Evolutionary conservation across 2,329 filamentous ascomycete species (phyloP), one percentile per base, ranked within the genome.

Genomic region (Trichoderma hamatum): DNA sequence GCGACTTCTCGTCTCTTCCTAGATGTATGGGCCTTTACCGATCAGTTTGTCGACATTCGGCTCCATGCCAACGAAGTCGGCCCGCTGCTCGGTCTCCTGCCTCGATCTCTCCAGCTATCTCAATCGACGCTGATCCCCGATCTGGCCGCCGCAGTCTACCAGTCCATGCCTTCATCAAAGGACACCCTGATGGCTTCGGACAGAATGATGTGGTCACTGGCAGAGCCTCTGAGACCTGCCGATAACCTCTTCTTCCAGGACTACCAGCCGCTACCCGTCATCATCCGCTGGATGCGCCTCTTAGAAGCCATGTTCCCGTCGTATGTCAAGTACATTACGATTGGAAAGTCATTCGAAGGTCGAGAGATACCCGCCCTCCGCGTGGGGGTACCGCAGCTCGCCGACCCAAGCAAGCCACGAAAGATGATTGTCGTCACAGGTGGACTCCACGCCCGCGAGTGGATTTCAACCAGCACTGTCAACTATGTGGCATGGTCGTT

Each of bases 381-480:
- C 70, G 85, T 98, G 4, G 93, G 94, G 21, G 85, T 75, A 83
- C 83, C 76, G 74, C 82, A 56, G 75, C 82, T 66, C 75, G 69
- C 85, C 32, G 79, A 84, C 7, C 74, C 81, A 2, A 76, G 79
- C 4, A 75, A 76, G 14, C 84, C 83, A 5, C 88, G 92, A 61
- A 93, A 93, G 78, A 95, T 92, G 0, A 88, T 97, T 68, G 83
- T 97, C 62, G 84, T 99, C 24, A 90, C 90, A 4, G 96, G 93
- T 66, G 95, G 95, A 60, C 85, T 92, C n/a, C 96, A 98, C 79
- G 95, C 94, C 3, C 88, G 96, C 46, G 96, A 99, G 83, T 99
- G 96, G 96, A 97, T 99, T 72, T 93, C 93, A 58, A 94, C 91
- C 0, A 96, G 91, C 75, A 97, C 94, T 0, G 93, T 96, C 64